Evolutionary conservation across 208 protist species (phyloP).

Genomic region (Leishmania amazonensis): DNA sequence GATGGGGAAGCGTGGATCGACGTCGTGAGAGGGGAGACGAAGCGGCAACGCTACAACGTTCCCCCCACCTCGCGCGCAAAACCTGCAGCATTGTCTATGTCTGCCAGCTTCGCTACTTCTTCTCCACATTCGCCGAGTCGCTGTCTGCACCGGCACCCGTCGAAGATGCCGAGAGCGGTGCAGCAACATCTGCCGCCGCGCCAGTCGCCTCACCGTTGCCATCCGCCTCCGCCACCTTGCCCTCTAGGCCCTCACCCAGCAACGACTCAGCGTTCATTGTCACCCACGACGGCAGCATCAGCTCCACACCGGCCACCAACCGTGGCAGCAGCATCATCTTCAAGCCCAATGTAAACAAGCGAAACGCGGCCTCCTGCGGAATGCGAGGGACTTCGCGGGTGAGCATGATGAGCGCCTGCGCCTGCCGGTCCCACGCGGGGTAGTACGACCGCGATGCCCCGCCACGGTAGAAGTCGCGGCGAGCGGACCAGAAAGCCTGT

Average conservation of each 20-base stretch:
- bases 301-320: conserved; percentile 45
- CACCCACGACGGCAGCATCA: conserved; percentile 74
- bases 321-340: conserved; percentile 77
- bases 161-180: background rate
- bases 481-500: conserved; percentile 71
- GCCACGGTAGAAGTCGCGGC: conserved; percentile 67
- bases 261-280: conserved; percentile 60
- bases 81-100: background rate
- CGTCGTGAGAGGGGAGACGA: background rate
- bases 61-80: background rate
- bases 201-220: background rate
- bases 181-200: background rate
- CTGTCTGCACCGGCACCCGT: background rate
- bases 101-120: background rate
- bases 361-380: conserved; percentile 84
- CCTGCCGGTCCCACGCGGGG: conserved; percentile 79
- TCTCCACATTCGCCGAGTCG: background rate
- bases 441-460: conserved; percentile 42
- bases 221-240: conserved; percentile 23
- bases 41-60: background rate
- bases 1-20: background rate
- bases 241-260: conserved; percentile 36
- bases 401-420: conserved; percentile 79
- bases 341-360: conserved; percentile 73
- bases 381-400: conserved; percentile 72